Evolutionary conservation across 208 protist species (phyloP).

Genomic region (Hexamita inflata): DNA sequence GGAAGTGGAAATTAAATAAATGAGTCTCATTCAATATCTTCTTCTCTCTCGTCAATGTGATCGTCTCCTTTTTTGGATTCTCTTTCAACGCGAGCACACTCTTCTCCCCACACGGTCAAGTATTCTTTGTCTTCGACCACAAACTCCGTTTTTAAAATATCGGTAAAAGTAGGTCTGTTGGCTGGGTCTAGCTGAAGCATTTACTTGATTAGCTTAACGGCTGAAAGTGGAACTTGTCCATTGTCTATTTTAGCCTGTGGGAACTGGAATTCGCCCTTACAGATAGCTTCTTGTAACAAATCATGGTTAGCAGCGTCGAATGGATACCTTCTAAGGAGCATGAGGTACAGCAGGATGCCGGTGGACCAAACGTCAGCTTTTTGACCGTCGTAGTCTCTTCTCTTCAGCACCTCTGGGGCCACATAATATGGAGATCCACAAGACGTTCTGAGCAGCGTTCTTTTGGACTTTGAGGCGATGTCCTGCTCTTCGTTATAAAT

Average conservation of each 20-base stretch:
- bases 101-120: neutral
- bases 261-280: neutral
- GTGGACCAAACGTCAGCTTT: conserved; percentile 33
- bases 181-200: conserved; percentile 15
- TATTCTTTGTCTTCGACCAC: conserved; percentile 16
- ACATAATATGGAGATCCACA: conserved; percentile 37
- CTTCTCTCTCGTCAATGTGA: too few relatives aligned
- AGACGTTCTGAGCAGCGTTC: conserved; percentile 23
- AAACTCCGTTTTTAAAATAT: conserved; percentile 11
- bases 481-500: conserved; percentile 5
- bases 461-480: neutral
- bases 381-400: conserved; percentile 32
- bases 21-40: too few relatives aligned
- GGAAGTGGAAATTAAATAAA: too few relatives aligned
- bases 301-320: conserved; percentile 7
- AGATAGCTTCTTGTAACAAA: neutral
- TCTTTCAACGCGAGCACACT: neutral
- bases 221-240: neutral
- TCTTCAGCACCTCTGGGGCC: conserved; percentile 26
- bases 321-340: neutral
- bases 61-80: too few relatives aligned
- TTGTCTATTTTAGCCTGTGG: conserved; percentile 7
- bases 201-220: conserved; percentile 5
- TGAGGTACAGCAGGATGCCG: conserved; percentile 31
- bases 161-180: conserved; percentile 14